phyloP scores from a whole-genome alignment of 192 early-diverging fungal genomes.

The Helicostylum pulchrum region DNA sequence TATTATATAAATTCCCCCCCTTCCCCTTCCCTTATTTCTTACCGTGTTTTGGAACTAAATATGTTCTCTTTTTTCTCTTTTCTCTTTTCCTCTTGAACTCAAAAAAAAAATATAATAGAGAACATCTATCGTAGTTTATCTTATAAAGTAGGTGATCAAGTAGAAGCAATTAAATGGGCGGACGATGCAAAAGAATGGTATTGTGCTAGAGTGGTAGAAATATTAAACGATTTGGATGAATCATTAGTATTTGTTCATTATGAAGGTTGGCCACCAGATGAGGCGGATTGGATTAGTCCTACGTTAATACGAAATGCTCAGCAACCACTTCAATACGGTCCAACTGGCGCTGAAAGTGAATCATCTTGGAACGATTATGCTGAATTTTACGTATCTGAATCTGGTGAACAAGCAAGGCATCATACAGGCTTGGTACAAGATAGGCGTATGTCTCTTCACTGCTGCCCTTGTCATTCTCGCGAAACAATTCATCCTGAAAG shows the following conservation, averaged over 20 bases:
- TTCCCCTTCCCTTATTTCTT: no score
- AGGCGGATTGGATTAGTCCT: conserved; percentile 50
- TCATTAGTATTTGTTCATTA: conserved; percentile 30
- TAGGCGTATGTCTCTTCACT: conserved; percentile 45
- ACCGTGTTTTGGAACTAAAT: no score
- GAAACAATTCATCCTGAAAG: conserved; percentile 49
- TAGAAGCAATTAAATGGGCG: conserved; percentile 5
- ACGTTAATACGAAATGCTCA: conserved; percentile 28
- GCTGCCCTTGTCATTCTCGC: conserved; percentile 47
- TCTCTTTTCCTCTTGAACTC: no score
- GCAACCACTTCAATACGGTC: conserved; percentile 37
- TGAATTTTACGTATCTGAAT: conserved; percentile 35
- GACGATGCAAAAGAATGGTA: not conserved
- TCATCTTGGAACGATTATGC: conserved; percentile 46
- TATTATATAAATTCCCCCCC: no score
- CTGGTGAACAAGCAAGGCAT: conserved; percentile 29
- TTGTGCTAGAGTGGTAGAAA: conserved; percentile 2
- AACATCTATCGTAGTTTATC: no score
- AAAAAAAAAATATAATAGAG: no score
- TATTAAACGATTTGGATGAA: not conserved
- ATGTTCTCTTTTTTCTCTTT: no score
- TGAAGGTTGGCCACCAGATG: conserved; percentile 49
- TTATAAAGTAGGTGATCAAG: conserved; percentile 6
- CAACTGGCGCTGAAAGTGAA: conserved; percentile 38
- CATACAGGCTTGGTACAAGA: conserved; percentile 50